A percentile compares a stretch with the other conserved stretches of the same genome.
phyloP scores from a whole-genome alignment of 306 rosid species.

The Lagenaria siceraria region DNA sequence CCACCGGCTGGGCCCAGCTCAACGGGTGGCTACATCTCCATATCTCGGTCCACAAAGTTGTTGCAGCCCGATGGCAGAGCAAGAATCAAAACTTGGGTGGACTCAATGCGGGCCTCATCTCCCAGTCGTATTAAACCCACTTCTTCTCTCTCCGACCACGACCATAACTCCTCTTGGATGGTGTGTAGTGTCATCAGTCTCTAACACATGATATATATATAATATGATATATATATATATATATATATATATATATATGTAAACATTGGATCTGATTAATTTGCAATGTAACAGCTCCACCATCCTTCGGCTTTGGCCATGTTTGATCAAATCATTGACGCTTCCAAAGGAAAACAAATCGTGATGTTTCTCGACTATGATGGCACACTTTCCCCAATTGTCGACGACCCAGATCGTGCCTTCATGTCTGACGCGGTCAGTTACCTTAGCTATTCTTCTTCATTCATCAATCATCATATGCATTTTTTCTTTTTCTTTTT shows the following conservation, averaged over 20 bases:
- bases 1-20: conserved; percentile 29
- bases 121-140: conserved; percentile 52
- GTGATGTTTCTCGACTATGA: conserved; percentile 88
- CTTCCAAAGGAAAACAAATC: conserved; percentile 65
- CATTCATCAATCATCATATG: too few relatives aligned
- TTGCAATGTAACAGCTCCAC: conserved; percentile 24
- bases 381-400: conserved; percentile 89
- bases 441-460: background rate
- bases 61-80: conserved; percentile 42
- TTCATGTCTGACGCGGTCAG: conserved; percentile 70
- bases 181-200: too few relatives aligned
- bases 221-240: too few relatives aligned
- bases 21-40: conserved; percentile 32
- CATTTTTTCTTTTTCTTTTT: background rate
- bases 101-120: conserved; percentile 88
- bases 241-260: too few relatives aligned
- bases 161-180: conserved; percentile 44
- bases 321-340: conserved; percentile 66
- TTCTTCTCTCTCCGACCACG: conserved; percentile 29
- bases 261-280: too few relatives aligned
- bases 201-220: too few relatives aligned
- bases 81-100: conserved; percentile 63
- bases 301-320: conserved; percentile 84
- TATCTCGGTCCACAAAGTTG: conserved; percentile 32
- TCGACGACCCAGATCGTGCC: conserved; percentile 77